Conservation (phyloP, 257 asterid genomes). For the Asclepias syriaca region DNA sequence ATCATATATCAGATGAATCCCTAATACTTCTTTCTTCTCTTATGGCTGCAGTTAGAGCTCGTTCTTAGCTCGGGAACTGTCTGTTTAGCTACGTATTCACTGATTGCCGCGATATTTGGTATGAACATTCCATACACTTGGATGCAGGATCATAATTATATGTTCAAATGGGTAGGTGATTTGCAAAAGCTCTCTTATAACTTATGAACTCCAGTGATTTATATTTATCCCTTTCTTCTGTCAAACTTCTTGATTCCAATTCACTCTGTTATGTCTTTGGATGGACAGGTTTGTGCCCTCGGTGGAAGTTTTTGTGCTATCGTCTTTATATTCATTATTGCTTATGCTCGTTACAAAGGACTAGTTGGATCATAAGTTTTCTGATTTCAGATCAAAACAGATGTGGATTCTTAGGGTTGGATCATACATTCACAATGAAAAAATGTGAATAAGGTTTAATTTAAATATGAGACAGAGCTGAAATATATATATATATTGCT, state of each 20-base stretch:
- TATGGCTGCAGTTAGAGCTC: slow-evolving; percentile 71
- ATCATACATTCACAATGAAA: no score
- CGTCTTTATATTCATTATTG: slow-evolving; percentile 42
- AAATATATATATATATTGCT: no score
- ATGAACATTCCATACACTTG: slow-evolving; percentile 90
- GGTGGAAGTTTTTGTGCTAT: slow-evolving; percentile 27
- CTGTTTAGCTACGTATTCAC: slow-evolving; percentile 47
- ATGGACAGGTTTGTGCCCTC: slow-evolving; percentile 46
- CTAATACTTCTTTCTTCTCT: not conserved
- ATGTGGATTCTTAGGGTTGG: no score
- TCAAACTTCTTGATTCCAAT: not conserved
- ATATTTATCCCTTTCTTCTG: no score
- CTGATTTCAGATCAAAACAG: not conserved
- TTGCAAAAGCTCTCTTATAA: slow-evolving; percentile 4
- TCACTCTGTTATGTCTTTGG: not conserved
- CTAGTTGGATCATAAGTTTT: slow-evolving; percentile 58
- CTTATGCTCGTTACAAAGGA: slow-evolving; percentile 72
- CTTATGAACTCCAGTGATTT: not conserved
- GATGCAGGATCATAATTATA: slow-evolving; percentile 45
- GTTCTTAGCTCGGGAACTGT: slow-evolving; percentile 80
- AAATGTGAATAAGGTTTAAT: no score
- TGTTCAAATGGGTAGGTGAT: slow-evolving; percentile 79
- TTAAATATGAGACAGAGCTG: no score
- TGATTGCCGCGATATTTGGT: slow-evolving; percentile 76
- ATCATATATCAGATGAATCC: no score